Evolutionary conservation across 495 filamentous ascomycete genomes (phyloP).

Genomic region (Sporormia fimetaria): DNA sequence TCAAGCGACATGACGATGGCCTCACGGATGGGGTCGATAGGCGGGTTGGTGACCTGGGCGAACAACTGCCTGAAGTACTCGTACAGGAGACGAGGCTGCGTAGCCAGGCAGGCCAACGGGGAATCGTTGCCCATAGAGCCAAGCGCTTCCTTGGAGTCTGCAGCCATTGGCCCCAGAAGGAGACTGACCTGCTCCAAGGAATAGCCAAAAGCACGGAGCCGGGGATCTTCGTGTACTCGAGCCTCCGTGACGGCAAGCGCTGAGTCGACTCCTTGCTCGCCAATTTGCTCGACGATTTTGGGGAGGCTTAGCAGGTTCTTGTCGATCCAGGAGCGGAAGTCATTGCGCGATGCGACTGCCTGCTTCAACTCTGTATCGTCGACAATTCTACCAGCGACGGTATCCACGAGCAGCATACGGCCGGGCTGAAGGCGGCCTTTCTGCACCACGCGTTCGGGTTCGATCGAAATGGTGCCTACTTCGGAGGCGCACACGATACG

Average conservation of each 20-base stretch:
- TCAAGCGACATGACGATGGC: constrained; percentile 98
- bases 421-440: constrained; percentile 94
- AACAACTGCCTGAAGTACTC: constrained; percentile 99
- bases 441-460: constrained; percentile 80
- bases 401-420: constrained; percentile 97
- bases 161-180: constrained; percentile 91
- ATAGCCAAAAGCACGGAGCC: constrained; percentile 85
- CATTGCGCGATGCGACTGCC: constrained; percentile 69
- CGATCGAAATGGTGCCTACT: constrained; percentile 87
- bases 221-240: constrained; percentile 74
- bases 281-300: constrained; percentile 52
- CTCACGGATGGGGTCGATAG: constrained; percentile 96
- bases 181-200: constrained; percentile 95
- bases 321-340: constrained; percentile 84
- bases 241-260: constrained; percentile 53
- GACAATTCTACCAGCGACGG: constrained; percentile 87
- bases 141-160: constrained; percentile 97
- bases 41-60: constrained; percentile 97
- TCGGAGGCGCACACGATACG: constrained; percentile 98
- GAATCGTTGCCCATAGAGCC: constrained; percentile 99
- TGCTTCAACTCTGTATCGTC: constrained; percentile 91
- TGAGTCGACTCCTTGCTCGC: constrained; percentile 50
- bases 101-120: constrained; percentile 81
- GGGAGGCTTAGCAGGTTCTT: constrained; percentile 74
- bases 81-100: constrained; percentile 80